Conservation (phyloP, 1,284 basidiomycete species). For the Heterobasidion occidentale region DNA sequence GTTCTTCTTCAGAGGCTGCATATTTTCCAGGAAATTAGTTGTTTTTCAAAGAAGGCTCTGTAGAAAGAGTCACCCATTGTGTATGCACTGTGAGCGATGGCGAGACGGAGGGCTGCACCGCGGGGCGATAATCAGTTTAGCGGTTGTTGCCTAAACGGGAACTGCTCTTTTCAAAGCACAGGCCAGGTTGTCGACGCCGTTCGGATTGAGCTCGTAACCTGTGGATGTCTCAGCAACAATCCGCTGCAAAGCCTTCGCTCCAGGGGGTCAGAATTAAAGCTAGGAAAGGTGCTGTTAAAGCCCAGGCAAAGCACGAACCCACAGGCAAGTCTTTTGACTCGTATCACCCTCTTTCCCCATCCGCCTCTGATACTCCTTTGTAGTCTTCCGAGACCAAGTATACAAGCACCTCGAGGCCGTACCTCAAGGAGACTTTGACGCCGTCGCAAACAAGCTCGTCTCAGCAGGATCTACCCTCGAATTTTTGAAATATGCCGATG, state of each 20-base stretch:
- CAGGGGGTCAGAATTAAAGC: constrained; percentile 85
- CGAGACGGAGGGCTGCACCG: background rate
- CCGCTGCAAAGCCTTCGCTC: constrained; percentile 75
- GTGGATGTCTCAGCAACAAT: constrained; percentile 85
- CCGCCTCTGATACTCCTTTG: constrained; percentile 8
- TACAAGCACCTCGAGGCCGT: constrained; percentile 91
- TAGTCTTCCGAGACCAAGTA: constrained; percentile 93
- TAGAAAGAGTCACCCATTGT: no score
- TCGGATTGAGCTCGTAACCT: constrained; percentile 12
- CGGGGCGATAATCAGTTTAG: background rate
- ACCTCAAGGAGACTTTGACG: constrained; percentile 75
- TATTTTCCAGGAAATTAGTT: background rate
- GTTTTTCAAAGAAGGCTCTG: background rate
- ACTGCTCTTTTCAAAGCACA: background rate
- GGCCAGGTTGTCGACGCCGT: background rate
- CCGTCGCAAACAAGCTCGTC: constrained; percentile 78
- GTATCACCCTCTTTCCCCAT: constrained; percentile 7
- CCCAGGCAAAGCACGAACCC: constrained; percentile 85
- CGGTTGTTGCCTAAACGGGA: background rate
- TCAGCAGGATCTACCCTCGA: constrained; percentile 90
- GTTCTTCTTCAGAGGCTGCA: constrained; percentile 47
- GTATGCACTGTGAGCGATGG: background rate
- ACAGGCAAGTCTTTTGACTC: constrained; percentile 32
- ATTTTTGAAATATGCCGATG: constrained; percentile 92
- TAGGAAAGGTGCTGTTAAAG: constrained; percentile 82